Evolutionary conservation across 2,329 filamentous ascomycete species (phyloP).

Genomic region (Grosmannia serpens): DNA sequence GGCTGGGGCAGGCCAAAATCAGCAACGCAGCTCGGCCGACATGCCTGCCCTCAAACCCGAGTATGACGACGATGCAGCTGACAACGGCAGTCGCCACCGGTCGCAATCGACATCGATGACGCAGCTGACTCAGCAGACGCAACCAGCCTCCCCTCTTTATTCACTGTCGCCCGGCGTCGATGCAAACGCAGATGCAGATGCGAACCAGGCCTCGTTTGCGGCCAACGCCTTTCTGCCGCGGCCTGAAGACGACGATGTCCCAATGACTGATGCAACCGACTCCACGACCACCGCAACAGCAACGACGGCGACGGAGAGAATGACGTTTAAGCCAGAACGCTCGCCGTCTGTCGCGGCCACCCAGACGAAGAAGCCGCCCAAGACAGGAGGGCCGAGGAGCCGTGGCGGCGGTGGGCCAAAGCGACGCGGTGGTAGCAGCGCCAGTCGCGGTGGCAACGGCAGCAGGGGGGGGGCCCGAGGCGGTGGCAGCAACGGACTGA

Average conservation of each 20-base stretch:
- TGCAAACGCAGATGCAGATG: neutral
- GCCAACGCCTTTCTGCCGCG: neutral
- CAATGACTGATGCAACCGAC: constrained; percentile 10
- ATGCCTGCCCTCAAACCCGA: constrained; percentile 2
- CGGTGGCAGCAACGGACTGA: neutral
- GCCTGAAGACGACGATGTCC: constrained; percentile 6
- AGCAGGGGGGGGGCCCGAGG: neutral
- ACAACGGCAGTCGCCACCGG: neutral
- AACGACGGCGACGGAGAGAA: neutral
- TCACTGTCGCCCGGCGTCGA: neutral
- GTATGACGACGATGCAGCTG: neutral
- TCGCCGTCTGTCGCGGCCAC: neutral
- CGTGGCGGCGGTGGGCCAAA: neutral
- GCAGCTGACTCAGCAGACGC: neutral
- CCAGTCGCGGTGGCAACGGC: neutral
- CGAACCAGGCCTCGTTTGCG: neutral
- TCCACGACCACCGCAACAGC: neutral
- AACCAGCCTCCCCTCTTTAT: constrained; percentile 2
- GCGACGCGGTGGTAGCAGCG: neutral
- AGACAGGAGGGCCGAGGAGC: neutral
- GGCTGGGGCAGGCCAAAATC: neutral
- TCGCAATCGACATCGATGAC: neutral
- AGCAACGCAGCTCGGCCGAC: neutral
- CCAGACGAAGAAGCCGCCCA: neutral
- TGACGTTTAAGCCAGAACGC: neutral